Percentiles rank a stretch among this genome's conserved stretches.
Conservation (phyloP, 2,329 filamentous ascomycete genomes). For the Ambrosiella xylebori region DNA sequence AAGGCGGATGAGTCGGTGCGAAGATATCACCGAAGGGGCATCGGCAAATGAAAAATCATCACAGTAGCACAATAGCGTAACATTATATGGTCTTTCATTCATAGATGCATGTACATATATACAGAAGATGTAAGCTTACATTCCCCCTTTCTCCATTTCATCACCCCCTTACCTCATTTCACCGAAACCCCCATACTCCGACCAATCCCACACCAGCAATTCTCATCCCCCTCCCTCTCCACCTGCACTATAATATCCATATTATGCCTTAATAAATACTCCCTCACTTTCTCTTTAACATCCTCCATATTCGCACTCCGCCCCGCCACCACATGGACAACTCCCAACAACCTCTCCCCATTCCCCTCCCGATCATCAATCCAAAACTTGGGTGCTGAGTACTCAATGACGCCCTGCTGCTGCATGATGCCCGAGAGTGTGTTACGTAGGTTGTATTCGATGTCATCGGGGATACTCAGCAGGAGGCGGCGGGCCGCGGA, state of each 20-base stretch:
- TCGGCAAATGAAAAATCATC: no score
- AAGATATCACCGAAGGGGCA: no score
- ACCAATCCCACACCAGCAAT: conserved; percentile 42
- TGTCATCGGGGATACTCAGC: conserved; percentile 65
- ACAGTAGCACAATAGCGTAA: no score
- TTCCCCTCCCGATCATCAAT: conserved; percentile 44
- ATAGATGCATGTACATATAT: no score
- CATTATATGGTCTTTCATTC: no score
- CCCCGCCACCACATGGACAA: conserved; percentile 71
- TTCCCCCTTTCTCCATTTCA: no score
- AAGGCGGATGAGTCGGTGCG: no score
- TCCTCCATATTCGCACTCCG: conserved; percentile 62
- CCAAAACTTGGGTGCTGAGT: conserved; percentile 85
- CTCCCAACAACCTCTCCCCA: conserved; percentile 49
- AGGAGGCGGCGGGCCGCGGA: conserved; percentile 70
- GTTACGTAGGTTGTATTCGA: conserved; percentile 77
- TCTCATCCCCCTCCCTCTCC: conserved; percentile 60
- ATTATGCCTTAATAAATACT: conserved; percentile 51
- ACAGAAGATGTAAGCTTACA: no score
- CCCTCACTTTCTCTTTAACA: conserved; percentile 57
- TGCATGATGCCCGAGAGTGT: conserved; percentile 68
- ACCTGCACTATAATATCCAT: conserved; percentile 80
- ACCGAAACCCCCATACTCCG: neutral
- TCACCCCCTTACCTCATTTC: neutral
- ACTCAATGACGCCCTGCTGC: conserved; percentile 69